Percentiles rank a stretch among this genome's conserved stretches.
Conservation (phyloP, 495 filamentous ascomycete genomes). For the Alectoria sarmentosa region DNA sequence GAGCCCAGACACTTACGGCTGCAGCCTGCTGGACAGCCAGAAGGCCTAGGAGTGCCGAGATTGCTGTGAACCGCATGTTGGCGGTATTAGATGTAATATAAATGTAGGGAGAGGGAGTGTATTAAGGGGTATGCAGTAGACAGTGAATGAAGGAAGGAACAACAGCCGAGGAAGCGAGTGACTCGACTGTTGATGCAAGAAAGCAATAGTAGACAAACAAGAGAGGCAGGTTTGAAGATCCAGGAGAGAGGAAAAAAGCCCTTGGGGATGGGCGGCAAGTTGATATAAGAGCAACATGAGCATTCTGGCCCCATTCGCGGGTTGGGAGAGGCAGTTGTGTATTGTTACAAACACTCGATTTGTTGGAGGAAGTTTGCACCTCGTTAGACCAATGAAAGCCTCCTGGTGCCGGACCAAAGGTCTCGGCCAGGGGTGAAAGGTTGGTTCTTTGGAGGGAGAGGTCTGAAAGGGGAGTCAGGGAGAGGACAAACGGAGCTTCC, state of each 20-base stretch:
- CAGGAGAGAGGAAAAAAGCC: slow-evolving; percentile 26
- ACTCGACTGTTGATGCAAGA: slow-evolving; percentile 23
- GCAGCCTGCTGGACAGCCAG: slow-evolving; percentile 43
- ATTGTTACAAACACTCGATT: background rate
- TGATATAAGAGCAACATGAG: slow-evolving; percentile 23
- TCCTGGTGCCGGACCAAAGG: background rate
- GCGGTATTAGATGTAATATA: slow-evolving; percentile 11
- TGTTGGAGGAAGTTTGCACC: background rate
- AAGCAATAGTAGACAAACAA: slow-evolving; percentile 27
- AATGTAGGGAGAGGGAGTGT: slow-evolving; percentile 11
- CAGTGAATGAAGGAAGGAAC: slow-evolving; percentile 21
- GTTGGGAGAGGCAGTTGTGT: slow-evolving; percentile 4
- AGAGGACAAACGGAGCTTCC: background rate
- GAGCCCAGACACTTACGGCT: slow-evolving; percentile 34
- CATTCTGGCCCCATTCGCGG: slow-evolving; percentile 7
- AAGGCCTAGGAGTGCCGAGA: slow-evolving; percentile 24
- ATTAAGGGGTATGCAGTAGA: slow-evolving; percentile 22
- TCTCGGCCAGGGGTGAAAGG: background rate
- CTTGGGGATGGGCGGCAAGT: slow-evolving; percentile 18
- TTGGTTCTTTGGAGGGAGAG: background rate
- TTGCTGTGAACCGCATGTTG: slow-evolving; percentile 27
- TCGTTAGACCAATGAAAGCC: slow-evolving; percentile 7
- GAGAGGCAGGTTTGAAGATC: slow-evolving; percentile 26
- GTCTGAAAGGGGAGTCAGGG: background rate
- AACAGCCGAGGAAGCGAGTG: slow-evolving; percentile 30